Evolutionary conservation across 139 green algal species (phyloP).

Genomic region (Microglena sp.): DNA sequence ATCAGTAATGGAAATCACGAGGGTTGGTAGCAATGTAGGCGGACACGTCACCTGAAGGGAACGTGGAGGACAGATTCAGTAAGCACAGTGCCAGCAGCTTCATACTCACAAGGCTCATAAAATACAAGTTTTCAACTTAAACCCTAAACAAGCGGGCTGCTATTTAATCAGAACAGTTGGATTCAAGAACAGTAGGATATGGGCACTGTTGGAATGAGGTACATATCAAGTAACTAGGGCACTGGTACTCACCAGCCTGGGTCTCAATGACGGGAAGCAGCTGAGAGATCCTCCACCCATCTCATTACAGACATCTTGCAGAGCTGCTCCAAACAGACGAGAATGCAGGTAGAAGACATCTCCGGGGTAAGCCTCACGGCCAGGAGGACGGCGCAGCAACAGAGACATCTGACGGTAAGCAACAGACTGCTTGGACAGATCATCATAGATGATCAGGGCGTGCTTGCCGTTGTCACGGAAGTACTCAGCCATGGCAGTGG

Average conservation of each 20-base stretch:
- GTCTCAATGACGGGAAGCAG: constrained; percentile 84
- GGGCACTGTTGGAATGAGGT: too few relatives aligned
- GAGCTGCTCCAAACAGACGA: constrained; percentile 61
- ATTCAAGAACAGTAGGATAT: too few relatives aligned
- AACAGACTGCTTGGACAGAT: constrained; percentile 84
- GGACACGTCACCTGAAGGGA: constrained; percentile 55
- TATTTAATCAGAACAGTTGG: too few relatives aligned
- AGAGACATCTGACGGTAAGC: constrained; percentile 90
- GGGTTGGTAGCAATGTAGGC: constrained; percentile 88
- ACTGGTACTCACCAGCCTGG: constrained; percentile 45
- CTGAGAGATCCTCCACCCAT: constrained; percentile 64
- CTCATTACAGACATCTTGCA: too few relatives aligned
- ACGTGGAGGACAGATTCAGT: not conserved
- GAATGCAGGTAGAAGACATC: constrained; percentile 90
- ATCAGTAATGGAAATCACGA: constrained; percentile 90
- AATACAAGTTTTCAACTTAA: too few relatives aligned
- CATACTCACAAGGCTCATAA: too few relatives aligned
- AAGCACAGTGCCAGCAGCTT: too few relatives aligned
- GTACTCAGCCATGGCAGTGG: constrained; percentile 75
- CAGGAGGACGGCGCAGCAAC: constrained; percentile 76
- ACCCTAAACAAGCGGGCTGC: too few relatives aligned
- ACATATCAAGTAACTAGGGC: too few relatives aligned
- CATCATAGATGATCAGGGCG: constrained; percentile 81
- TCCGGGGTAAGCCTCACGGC: constrained; percentile 79
- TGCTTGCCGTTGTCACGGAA: constrained; percentile 72